A percentile compares a stretch with the other conserved stretches of the same genome.
Evolutionary conservation across 352 stramenopile species (phyloP).

Genomic region (Pythium coloratum): DNA sequence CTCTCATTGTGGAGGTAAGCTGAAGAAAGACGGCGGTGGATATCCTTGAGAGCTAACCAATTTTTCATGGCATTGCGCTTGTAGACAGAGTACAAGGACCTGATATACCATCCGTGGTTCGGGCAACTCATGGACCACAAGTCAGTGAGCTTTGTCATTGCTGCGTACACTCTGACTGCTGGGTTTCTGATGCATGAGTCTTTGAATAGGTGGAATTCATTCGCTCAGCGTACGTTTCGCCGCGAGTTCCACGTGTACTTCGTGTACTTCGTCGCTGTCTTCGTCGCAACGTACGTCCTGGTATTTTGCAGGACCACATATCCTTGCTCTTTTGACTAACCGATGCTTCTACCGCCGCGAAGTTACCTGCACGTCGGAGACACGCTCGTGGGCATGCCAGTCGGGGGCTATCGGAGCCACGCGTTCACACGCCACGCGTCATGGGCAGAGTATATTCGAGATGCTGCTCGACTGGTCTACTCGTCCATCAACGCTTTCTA

Average conservation of each 20-base stretch:
- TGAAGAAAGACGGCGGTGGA: neutral
- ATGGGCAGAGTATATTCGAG: slow-evolving; percentile 58
- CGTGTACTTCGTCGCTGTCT: slow-evolving; percentile 72
- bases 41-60: neutral
- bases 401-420: slow-evolving; percentile 65
- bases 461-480: slow-evolving; percentile 54
- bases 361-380: slow-evolving; percentile 80
- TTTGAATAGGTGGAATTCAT: slow-evolving; percentile 68
- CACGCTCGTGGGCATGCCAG: slow-evolving; percentile 64
- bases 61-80: neutral
- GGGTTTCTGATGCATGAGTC: neutral
- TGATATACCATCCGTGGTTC: slow-evolving; percentile 79
- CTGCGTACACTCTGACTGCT: neutral
- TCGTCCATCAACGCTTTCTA: slow-evolving; percentile 70
- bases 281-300: slow-evolving; percentile 60
- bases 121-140: slow-evolving; percentile 78
- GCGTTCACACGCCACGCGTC: slow-evolving; percentile 44
- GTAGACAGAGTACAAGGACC: slow-evolving; percentile 79
- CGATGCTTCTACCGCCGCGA: too few relatives aligned
- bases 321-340: too few relatives aligned
- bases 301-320: neutral
- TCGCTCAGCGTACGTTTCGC: slow-evolving; percentile 63
- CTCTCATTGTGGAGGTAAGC: slow-evolving; percentile 60
- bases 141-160: slow-evolving; percentile 26
- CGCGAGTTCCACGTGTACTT: slow-evolving; percentile 79